Base-by-base conservation (phyloP, 148 eudicot genomes). In the Camellia lanceoleosa region DNA sequence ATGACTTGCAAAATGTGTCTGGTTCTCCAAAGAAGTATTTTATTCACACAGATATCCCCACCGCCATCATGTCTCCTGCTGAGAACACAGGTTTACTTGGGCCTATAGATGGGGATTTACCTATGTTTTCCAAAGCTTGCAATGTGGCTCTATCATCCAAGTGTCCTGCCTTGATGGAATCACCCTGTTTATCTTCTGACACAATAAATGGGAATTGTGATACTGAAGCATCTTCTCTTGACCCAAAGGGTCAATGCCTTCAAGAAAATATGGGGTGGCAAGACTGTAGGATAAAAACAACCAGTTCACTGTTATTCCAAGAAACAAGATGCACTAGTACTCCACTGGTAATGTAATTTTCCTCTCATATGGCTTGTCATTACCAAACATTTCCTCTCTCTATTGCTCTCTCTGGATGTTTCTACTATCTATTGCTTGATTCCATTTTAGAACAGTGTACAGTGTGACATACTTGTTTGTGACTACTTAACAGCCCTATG, bases 331-430 rank as follows among this genome's bases (percentile, higher is more conserved):
- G 9, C 69, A 58, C 80, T 76, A 78, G 79, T 68, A 47, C 68
- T 82, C 75, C 67, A 76, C 75, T 71, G 95, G 95, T 92, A 90
- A 71, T 88, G 58, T 73, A 56, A 13, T 68, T 55, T 73, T 63
- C 71, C 41, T 82, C 68, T 9, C 14, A 16, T 20, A 13, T 68
- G 49, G 55, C 72, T 75, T 20, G 55, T 23, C 41, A 60, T 11
- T 30, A 4, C 44, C 56, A 9, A 38, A 46, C 38, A 68, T 54
- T 71, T 47, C 8, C 65, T 44, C 58, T 49, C 38, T 30, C 55
- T 42, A 20, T 16, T 56, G 74, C 16, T 42, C 23, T 65, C 68
- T 41, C 15, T 52, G 23, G 52, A 1, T 81, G 52, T 63, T 38
- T n/a, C 6, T 78, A 49, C 52, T 30, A 65, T 65, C 59, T 23